Percentiles rank a stretch among this genome's conserved stretches.
phyloP scores from a whole-genome alignment of 2,329 filamentous ascomycete genomes.

The Chaetomium strumarium region DNA sequence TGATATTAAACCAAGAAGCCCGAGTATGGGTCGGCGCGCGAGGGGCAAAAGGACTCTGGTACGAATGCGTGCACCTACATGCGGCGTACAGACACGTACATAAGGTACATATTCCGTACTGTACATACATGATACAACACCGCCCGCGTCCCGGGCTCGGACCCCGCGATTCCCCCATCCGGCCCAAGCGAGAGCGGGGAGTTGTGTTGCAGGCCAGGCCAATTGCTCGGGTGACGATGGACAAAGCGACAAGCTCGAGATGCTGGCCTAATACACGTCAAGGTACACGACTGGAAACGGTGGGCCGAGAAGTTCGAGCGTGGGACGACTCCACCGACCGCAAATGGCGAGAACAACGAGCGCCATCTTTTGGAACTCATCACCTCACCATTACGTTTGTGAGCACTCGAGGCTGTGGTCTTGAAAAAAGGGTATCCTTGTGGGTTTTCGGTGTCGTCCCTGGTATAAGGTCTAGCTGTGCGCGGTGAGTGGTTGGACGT shows the following conservation, averaged over 20 bases:
- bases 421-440: too few species aligned
- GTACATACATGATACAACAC: not conserved
- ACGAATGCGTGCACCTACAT: slow-evolving; percentile 14
- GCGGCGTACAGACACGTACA: not conserved
- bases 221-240: slow-evolving; percentile 2
- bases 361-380: not conserved
- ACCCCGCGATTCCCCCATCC: slow-evolving; percentile 5
- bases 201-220: not conserved
- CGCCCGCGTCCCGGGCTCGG: not conserved
- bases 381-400: too few species aligned
- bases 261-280: not conserved
- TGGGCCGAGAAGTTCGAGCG: not conserved
- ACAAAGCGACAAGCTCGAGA: not conserved
- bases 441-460: not conserved
- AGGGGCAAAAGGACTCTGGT: slow-evolving; percentile 14
- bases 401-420: too few species aligned
- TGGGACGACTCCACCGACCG: not conserved
- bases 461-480: not conserved
- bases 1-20: slow-evolving; percentile 47
- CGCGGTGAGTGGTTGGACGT: slow-evolving; percentile 12
- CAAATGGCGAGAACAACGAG: not conserved
- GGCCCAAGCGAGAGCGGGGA: slow-evolving; percentile 19
- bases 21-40: slow-evolving; percentile 24
- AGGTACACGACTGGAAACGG: not conserved
- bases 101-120: too few species aligned